Evolutionary conservation across 495 filamentous ascomycete species (phyloP), one percentile per base, ranked within the genome.

Genomic region (Lindgomyces ingoldianus): DNA sequence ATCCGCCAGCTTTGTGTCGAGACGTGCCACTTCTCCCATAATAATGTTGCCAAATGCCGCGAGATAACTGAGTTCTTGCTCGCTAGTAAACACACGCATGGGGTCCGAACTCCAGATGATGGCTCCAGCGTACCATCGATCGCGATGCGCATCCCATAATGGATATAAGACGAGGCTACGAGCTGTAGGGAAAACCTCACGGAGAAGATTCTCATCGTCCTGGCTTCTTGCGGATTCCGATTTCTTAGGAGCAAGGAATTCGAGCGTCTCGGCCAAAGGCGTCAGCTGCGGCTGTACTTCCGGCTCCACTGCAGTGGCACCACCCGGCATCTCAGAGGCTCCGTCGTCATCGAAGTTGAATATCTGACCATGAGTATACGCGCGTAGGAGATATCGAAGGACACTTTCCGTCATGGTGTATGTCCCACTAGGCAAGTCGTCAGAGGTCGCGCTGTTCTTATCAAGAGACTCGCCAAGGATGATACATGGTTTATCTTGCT

Each of bases 51-150:
- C 81, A 73, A 89, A 89, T 0, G 82, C 80, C 26, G 80, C 80
- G 47, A 86, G 73, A 49, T 82, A 81, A 29, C 78, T 76, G 8
- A 86, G 71, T 65, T 87, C 84, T 25, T 83, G 80, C 8, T 81
- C 76, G 30, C 71, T 73, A 22, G 74, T 80, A 22, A 83, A 74
- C 44, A 81, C 75, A 8, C 77, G 75, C 70, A 77, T 78, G 0
- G 75, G 70, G 18, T 72, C 69, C 4, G 75, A 73, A 1, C 80
- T 87, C 84, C 86, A 91, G 19, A 84, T 82, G 53, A 91, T 83
- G 19, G 82, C 82, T 10, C 86, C 87, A 0, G 85, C 79, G 71
- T 85, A 90, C 87, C 88, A 91, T 46, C 88, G 79, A 10, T 85
- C 84, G 36, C 79, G 79, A 50, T 83, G 83, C n/a, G 84, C 80